Evolutionary conservation across 2,329 filamentous ascomycete species (phyloP).

Genomic region (Parastagonospora avenae): DNA sequence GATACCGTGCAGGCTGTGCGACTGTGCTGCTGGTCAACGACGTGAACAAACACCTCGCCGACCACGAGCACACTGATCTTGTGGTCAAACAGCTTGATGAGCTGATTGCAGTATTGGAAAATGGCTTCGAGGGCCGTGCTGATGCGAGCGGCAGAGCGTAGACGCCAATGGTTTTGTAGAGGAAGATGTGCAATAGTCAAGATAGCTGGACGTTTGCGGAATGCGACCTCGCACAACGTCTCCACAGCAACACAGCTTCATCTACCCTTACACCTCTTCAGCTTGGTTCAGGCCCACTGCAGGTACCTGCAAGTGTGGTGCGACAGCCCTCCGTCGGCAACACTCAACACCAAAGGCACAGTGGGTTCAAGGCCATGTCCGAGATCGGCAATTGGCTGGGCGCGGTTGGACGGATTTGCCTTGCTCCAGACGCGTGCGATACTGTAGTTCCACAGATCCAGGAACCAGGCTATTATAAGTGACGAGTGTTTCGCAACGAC

Average conservation of each 20-base stretch:
- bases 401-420: background rate
- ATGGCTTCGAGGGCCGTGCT: slow-evolving; percentile 67
- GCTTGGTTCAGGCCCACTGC: background rate
- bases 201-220: background rate
- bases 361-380: background rate
- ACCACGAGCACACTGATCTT: slow-evolving; percentile 78
- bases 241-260: slow-evolving; percentile 11
- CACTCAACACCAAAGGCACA: too few relatives aligned
- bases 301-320: background rate
- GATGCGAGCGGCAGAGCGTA: slow-evolving; percentile 30
- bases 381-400: background rate
- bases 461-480: background rate
- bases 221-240: slow-evolving; percentile 3
- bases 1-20: slow-evolving; percentile 79
- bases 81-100: slow-evolving; percentile 74
- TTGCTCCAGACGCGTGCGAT: background rate
- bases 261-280: background rate
- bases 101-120: slow-evolving; percentile 73
- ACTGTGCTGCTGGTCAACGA: slow-evolving; percentile 88
- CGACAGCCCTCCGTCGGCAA: background rate
- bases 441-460: background rate
- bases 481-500: too few relatives aligned
- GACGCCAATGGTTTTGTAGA: slow-evolving; percentile 31
- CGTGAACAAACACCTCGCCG: slow-evolving; percentile 72
- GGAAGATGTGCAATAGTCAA: slow-evolving; percentile 9